Evolutionary conservation across 2,329 filamentous ascomycete species (phyloP).

Genomic region (Bipolaris victoriae): DNA sequence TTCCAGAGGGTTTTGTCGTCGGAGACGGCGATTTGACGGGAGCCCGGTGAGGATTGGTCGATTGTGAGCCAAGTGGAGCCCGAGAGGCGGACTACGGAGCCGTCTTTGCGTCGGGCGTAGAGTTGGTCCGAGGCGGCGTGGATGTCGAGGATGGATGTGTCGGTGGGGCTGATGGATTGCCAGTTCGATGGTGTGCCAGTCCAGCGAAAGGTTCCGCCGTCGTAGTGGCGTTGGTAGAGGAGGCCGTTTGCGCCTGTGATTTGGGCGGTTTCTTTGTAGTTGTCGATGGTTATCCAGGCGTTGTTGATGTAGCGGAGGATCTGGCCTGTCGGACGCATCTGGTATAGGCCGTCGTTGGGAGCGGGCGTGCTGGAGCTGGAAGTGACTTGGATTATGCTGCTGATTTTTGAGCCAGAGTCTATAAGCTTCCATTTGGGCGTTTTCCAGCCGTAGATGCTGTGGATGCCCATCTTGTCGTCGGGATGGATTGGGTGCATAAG

Average conservation of each 20-base stretch:
- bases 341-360: slow-evolving; percentile 34
- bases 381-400: slow-evolving; percentile 28
- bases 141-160: slow-evolving; percentile 36
- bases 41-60: slow-evolving; percentile 22
- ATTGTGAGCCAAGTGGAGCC: slow-evolving; percentile 33
- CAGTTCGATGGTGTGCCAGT: slow-evolving; percentile 26
- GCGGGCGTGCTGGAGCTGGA: slow-evolving; percentile 11
- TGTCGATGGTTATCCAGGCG: slow-evolving; percentile 30
- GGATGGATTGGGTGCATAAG: slow-evolving; percentile 30
- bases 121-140: slow-evolving; percentile 34
- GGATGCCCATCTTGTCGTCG: slow-evolving; percentile 38
- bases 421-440: slow-evolving; percentile 33
- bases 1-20: slow-evolving; percentile 37
- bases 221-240: slow-evolving; percentile 37
- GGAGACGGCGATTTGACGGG: slow-evolving; percentile 33
- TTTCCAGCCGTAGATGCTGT: slow-evolving; percentile 39
- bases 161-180: slow-evolving; percentile 29
- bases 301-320: slow-evolving; percentile 28
- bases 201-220: slow-evolving; percentile 36
- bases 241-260: slow-evolving; percentile 32
- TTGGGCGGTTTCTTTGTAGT: slow-evolving; percentile 36
- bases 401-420: slow-evolving; percentile 26
- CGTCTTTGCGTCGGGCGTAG: slow-evolving; percentile 39
- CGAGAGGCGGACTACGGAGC: slow-evolving; percentile 34
- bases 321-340: slow-evolving; percentile 34